Base-by-base conservation (phyloP, 805 yeast species). In the Zygosaccharomyces siamensis region DNA sequence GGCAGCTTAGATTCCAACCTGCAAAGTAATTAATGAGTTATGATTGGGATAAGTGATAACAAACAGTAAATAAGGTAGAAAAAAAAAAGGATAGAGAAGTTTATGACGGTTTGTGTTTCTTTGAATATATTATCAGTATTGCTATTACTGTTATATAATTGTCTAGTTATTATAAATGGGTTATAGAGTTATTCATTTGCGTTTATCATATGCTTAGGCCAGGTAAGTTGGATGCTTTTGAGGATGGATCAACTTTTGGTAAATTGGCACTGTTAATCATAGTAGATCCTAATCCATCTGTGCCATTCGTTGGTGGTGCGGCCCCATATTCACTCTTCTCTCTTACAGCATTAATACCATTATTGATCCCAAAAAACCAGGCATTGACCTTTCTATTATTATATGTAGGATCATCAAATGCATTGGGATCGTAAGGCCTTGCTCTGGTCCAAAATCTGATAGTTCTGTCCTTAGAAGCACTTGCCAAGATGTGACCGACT, bases 391-490 rank as follows among this genome's bases (percentile, higher is more conserved):
- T 79, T 38, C 78, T 79, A 63, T 79, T 75, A 14, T 88, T 84
- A 67, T 89, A 89, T 48, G 88, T 81, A 12, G 88, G 85, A 64
- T 88, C 96, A 55, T 82, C 80, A 70, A 80, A 89, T 2, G 87
- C 86, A 61, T 78, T 79, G 0, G 88, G 85, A 70, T 93, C 99
- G 57, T 83, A 84, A 1, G 97, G 97, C 62, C 95, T 76, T 1
- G 95, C 85, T 45, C 99, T 75, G 27, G 90, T 81, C 99, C 99
- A 93, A 68, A 95, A 87, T 48, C 97, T 71, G 21, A 95, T 87
- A 4, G 95, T 81, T 62, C 93, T 80, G 67, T 93, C 99, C 49
- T 93, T 89, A 16, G 97, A 92, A 0, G 97, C 98, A 6, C 97
- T 82, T 47, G 95, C 83, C 31, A 93, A 71, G 44, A 92, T 72